These are phyloP conservation scores for Claviceps fusiformis DNA, from an alignment of 2,329 filamentous ascomycete species.

Conservation along the genomic window DNA sequence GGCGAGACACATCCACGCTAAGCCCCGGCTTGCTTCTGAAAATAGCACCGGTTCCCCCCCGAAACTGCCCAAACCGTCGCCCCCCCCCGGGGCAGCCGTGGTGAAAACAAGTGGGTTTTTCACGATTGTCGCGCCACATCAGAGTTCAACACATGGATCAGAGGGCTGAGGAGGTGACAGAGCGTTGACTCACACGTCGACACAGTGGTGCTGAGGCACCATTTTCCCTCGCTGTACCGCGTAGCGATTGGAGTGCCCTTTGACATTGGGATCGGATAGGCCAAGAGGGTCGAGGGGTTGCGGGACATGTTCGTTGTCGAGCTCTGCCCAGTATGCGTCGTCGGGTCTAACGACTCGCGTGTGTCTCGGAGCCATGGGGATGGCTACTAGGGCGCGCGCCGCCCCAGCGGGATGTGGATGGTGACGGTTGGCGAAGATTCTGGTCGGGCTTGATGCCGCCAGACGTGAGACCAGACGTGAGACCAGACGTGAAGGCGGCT, in stretches of 20 bases:
- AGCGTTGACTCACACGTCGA: conserved; percentile 16
- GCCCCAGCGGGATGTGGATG: background rate
- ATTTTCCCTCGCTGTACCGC: conserved; percentile 20
- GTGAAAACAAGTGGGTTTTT: background rate
- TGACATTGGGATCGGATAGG: conserved; percentile 12
- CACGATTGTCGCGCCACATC: background rate
- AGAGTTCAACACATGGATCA: background rate
- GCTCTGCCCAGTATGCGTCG: background rate
- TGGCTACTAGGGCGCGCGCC: background rate
- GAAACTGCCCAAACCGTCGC: background rate
- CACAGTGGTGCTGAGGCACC: conserved; percentile 13
- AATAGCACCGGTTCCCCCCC: background rate
- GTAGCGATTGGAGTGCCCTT: conserved; percentile 14
- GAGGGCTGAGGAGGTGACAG: background rate
- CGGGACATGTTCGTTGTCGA: conserved; percentile 10
- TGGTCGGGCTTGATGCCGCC: background rate
- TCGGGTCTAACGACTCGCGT: conserved; percentile 1
- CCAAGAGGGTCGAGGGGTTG: conserved; percentile 17
- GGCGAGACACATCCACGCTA: background rate
- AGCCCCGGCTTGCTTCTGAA: background rate
- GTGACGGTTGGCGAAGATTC: background rate
- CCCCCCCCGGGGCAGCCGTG: background rate
- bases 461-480: background rate
- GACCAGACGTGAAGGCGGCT: too few relatives aligned
- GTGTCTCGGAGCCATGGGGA: background rate